Evolutionary conservation across 73 alveolate species (phyloP), one percentile per base, ranked within the genome.

Genomic region (Symbiodinium pilosum): DNA sequence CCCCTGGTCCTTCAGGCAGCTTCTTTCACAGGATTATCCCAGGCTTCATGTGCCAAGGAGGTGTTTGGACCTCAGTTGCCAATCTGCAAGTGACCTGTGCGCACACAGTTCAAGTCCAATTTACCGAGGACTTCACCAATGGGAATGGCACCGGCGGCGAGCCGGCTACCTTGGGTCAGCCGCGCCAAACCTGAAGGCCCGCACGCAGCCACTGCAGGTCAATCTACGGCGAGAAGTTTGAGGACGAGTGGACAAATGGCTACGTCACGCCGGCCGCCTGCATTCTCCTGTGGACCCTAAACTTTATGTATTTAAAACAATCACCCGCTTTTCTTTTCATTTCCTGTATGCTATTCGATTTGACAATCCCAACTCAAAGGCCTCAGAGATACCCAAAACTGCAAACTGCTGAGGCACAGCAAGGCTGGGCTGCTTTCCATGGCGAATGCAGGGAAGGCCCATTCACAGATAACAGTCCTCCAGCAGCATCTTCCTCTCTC

Each of bases 221-320:
- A 97, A 99, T 99, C 71, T 99, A 75, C 39, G 99, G 99, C n/a
- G 99, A 99, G 77, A 99, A 99, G 59, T 99, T 99, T 84, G 99
- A 99, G 87, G 99, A 99, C 42, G 99, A 99, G 88, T 93, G 99
- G 54, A 99, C 99, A 93, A 99, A 99, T 56, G 99, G 99, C 28
- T 97, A 43, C 99, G 98, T 99, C 85, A 71, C 98, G 69, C 38
- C 3, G n/a, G 30, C 34, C 21, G 8, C 77, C 34, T 59, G 77
- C 77, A 59, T n/a, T n/a, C n/a, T n/a, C n/a, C n/a, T n/a, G n/a
- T n/a, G n/a, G n/a, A n/a, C n/a, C n/a, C n/a, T n/a, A n/a, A n/a
- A n/a, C n/a, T n/a, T n/a, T n/a, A n/a, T n/a, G n/a, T n/a, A n/a
- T n/a, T n/a, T n/a, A n/a, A n/a, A n/a, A n/a, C n/a, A n/a, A n/a